These are phyloP conservation scores for Trichoderma simmonsii DNA, from an alignment of 2,329 filamentous ascomycete species.

Conservation along the genomic window DNA sequence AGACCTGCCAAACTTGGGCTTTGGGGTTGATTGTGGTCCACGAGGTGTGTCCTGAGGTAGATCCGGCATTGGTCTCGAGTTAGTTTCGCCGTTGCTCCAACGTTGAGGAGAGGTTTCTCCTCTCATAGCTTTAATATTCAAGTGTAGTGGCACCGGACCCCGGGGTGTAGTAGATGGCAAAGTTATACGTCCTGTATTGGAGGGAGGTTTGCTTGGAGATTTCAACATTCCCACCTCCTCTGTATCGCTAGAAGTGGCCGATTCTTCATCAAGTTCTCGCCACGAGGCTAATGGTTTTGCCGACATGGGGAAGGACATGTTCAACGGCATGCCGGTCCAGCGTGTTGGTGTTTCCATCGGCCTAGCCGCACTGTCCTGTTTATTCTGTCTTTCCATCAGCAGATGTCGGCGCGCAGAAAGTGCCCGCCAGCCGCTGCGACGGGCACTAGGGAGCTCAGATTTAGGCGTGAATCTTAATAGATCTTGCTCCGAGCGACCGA, in stretches of 20 bases:
- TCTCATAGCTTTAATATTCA: slow-evolving; percentile 9
- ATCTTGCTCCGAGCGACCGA: slow-evolving; percentile 4
- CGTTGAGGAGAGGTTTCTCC: neutral
- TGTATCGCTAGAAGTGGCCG: slow-evolving; percentile 17
- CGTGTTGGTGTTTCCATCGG: slow-evolving; percentile 45
- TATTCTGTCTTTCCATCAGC: slow-evolving; percentile 24
- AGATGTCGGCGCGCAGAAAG: slow-evolving; percentile 27
- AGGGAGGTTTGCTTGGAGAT: slow-evolving; percentile 14
- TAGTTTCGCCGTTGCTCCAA: neutral
- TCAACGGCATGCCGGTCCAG: slow-evolving; percentile 42
- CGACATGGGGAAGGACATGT: slow-evolving; percentile 33
- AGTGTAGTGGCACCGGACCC: slow-evolving; percentile 22
- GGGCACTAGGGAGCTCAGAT: slow-evolving; percentile 13
- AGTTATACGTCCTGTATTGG: neutral
- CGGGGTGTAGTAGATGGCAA: slow-evolving; percentile 25
- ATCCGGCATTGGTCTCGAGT: neutral
- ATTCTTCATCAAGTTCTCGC: slow-evolving; percentile 31
- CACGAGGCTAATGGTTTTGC: slow-evolving; percentile 32
- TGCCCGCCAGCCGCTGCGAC: slow-evolving; percentile 28
- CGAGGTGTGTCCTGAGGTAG: neutral
- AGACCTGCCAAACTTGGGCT: neutral
- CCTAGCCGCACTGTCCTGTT: slow-evolving; percentile 23
- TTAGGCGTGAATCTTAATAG: slow-evolving; percentile 1
- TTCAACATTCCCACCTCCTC: neutral
- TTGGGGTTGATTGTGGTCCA: neutral